Percentiles rank a stretch among this genome's conserved stretches.
phyloP scores from a whole-genome alignment of 352 stramenopile species.

The Globisporangium ultimum region DNA sequence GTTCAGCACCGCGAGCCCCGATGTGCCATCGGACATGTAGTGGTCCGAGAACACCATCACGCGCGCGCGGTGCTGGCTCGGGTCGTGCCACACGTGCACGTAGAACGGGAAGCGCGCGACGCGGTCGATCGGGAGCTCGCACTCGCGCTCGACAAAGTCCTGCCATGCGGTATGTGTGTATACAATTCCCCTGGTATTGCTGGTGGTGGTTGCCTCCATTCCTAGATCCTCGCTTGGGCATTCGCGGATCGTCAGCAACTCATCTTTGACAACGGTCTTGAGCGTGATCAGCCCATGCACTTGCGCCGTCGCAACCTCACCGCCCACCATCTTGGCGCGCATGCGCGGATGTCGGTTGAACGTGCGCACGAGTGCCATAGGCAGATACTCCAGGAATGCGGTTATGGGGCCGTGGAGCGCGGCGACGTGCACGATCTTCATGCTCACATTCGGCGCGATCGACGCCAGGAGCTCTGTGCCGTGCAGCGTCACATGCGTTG shows the following conservation, averaged over 20 bases:
- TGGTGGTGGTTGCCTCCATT: neutral
- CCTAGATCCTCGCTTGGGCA: slow-evolving; percentile 10
- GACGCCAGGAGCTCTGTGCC: no score
- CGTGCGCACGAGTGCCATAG: slow-evolving; percentile 21
- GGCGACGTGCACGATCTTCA: slow-evolving; percentile 36
- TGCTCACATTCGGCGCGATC: slow-evolving; percentile 13
- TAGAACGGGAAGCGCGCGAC: slow-evolving; percentile 48
- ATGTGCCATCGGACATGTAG: slow-evolving; percentile 39
- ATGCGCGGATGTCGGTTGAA: slow-evolving; percentile 48
- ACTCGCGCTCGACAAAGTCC: slow-evolving; percentile 33
- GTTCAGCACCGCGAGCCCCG: slow-evolving; percentile 32
- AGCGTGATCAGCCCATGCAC: slow-evolving; percentile 33
- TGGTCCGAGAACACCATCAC: slow-evolving; percentile 49
- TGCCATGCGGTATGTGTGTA: slow-evolving; percentile 9
- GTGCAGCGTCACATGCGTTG: no score
- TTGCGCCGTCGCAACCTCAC: slow-evolving; percentile 34
- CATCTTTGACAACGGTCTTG: slow-evolving; percentile 12
- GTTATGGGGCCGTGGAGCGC: slow-evolving; percentile 22
- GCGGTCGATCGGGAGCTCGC: slow-evolving; percentile 35
- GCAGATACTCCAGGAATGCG: slow-evolving; percentile 24
- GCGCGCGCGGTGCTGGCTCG: slow-evolving; percentile 17
- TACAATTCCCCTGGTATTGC: no score
- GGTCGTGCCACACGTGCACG: slow-evolving; percentile 41
- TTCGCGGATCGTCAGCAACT: slow-evolving; percentile 14
- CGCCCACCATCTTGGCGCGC: slow-evolving; percentile 28